These are phyloP conservation scores for Ilyonectria destructans DNA, from an alignment of 2,329 filamentous ascomycete genomes.

Conservation along the genomic window DNA sequence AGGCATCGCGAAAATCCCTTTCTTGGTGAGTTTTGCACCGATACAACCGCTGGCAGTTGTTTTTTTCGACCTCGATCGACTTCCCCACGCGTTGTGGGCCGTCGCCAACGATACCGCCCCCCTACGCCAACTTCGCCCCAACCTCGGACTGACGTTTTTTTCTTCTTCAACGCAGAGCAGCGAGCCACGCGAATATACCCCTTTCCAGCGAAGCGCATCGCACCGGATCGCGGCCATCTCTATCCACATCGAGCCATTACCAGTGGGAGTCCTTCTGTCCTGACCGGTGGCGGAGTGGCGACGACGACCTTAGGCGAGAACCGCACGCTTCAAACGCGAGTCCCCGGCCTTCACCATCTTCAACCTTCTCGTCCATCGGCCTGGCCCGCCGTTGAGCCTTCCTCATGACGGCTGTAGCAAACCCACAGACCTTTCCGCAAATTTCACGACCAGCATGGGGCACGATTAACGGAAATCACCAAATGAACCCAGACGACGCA, in stretches of 20 bases:
- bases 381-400: slow-evolving; percentile 46
- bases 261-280: slow-evolving; percentile 23
- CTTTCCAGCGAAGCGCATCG: slow-evolving; percentile 20
- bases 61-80: slow-evolving; percentile 19
- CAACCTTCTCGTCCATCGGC: slow-evolving; percentile 44
- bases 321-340: slow-evolving; percentile 41
- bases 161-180: slow-evolving; percentile 21
- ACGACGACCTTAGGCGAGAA: slow-evolving; percentile 39
- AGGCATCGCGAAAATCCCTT: slow-evolving; percentile 47
- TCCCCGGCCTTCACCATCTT: slow-evolving; percentile 39
- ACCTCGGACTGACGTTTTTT: slow-evolving; percentile 32
- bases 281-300: slow-evolving; percentile 42
- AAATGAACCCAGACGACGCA: slow-evolving; percentile 88
- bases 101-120: slow-evolving; percentile 22
- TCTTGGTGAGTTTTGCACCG: slow-evolving; percentile 45
- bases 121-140: slow-evolving; percentile 19
- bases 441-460: slow-evolving; percentile 78
- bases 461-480: slow-evolving; percentile 71
- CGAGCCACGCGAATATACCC: slow-evolving; percentile 28
- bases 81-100: slow-evolving; percentile 18
- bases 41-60: not conserved
- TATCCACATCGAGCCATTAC: slow-evolving; percentile 18
- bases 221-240: slow-evolving; percentile 26
- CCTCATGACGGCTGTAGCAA: slow-evolving; percentile 80
- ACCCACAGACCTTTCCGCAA: slow-evolving; percentile 75